Base-by-base conservation (phyloP, 2,329 filamentous ascomycete genomes). In the Stromatinia cepivora region DNA sequence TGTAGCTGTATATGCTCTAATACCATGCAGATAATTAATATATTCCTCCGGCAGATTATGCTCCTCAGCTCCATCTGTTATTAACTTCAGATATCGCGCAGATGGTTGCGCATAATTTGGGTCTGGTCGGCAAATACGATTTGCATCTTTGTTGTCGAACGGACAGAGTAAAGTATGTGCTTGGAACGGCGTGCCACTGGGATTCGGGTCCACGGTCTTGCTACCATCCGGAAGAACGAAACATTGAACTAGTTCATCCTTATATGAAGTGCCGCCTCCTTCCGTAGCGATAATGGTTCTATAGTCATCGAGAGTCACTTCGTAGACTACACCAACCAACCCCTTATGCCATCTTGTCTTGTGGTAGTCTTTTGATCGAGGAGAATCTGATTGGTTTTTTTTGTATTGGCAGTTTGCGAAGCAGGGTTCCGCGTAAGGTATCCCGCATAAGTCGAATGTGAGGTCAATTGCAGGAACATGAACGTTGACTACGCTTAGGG, bases 251-350 rank as follows among this genome's bases (percentile, higher is more conserved):
- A 92, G 77, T 15, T 97, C 87, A 77, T 98, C 93, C 69, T 90
- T 83, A 82, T 99, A 99, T n/a, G 89, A 86, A 3, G 88, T 81
- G 25, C 94, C 94, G 45, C 92, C 94, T 65, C 94, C 94, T 79
- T 99, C 95, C 7, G 94, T 97, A 7, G 90, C 90, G 71, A 98
- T 90, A 74, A 99, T 97, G 70, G 87, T 91, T 9, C 89, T 86
- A 78, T 92, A 99, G 81, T 99, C 95, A 56, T 85, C 80, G 25
- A 85, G 82, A 0, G 93, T 97, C 42, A 98, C 92, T 81, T 98
- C 94, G 81, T 99, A 99, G 5, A 98, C 95, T 22, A 97, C 93
- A 34, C 95, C 95, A 53, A 97, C 87, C 2, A 99, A 85, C 6
- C 92, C 92, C 76, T 93, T 94, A 72, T 88, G 82, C 93, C 93